Evolutionary conservation across 495 filamentous ascomycete species (phyloP).

Genomic region (Penicillium cataractarum): DNA sequence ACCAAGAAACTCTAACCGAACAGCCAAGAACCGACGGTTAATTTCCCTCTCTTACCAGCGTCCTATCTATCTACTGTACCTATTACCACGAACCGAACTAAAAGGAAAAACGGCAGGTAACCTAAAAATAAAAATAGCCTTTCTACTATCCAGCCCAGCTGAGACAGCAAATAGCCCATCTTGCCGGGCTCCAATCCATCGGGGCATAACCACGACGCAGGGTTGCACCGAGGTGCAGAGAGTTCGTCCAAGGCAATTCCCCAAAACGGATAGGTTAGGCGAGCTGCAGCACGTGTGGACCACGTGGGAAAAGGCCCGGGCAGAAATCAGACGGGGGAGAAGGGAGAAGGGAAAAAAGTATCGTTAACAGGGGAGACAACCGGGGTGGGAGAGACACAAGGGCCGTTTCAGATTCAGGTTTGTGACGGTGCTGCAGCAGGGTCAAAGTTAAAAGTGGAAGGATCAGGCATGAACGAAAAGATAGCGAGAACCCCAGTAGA

Average conservation of each 20-base stretch:
- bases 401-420: slow-evolving; percentile 10
- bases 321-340: not conserved
- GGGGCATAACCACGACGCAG: slow-evolving; percentile 16
- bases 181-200: slow-evolving; percentile 5
- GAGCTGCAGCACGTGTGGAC: slow-evolving; percentile 32
- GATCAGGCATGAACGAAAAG: not conserved
- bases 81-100: too few relatives aligned
- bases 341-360: not conserved
- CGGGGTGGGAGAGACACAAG: not conserved
- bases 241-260: slow-evolving; percentile 4
- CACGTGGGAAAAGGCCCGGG: slow-evolving; percentile 27
- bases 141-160: not conserved
- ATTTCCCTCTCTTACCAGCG: too few relatives aligned
- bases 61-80: too few relatives aligned
- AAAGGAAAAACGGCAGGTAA: too few relatives aligned
- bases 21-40: not conserved
- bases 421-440: slow-evolving; percentile 2
- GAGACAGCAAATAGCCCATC: not conserved
- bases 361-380: too few relatives aligned
- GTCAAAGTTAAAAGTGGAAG: not conserved
- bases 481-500: not conserved
- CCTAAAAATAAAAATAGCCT: not conserved
- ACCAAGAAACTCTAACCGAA: not conserved
- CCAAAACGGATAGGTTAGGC: slow-evolving; percentile 30
- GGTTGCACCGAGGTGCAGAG: slow-evolving; percentile 15